Evolutionary conservation across 176 grass and related monocot species (phyloP).

Genomic region (Raddia guianensis): DNA sequence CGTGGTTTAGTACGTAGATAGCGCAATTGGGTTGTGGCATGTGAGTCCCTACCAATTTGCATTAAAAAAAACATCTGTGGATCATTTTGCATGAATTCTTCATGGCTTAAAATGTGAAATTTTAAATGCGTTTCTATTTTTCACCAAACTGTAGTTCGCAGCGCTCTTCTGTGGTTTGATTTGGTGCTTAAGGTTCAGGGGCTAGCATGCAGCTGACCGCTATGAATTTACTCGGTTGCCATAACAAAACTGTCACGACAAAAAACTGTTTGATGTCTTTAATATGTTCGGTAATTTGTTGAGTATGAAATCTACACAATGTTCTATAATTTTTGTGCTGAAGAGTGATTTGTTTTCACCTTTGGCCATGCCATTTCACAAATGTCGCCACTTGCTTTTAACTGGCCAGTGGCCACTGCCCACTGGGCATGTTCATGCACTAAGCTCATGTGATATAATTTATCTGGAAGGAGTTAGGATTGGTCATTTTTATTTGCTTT

Average conservation of each 20-base stretch:
- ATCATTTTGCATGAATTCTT: not conserved
- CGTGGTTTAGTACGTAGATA: not conserved
- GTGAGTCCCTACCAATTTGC: not conserved
- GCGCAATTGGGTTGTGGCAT: not conserved
- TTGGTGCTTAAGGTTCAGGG: not conserved
- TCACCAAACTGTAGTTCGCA: not conserved
- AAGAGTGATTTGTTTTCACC: not conserved
- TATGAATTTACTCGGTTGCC: not conserved
- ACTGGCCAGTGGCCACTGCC: not conserved
- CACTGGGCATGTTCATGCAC: not conserved
- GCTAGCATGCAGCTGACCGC: not conserved
- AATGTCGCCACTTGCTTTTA: not conserved
- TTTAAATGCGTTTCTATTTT: not conserved
- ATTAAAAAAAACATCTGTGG: not conserved
- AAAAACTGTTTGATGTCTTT: not conserved
- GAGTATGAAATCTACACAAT: not conserved
- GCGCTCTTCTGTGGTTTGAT: not conserved
- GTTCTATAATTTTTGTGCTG: not conserved
- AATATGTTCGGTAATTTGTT: slow-evolving; percentile 23
- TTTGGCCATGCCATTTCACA: not conserved
- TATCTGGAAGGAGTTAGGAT: not conserved
- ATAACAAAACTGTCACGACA: not conserved
- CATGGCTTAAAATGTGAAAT: not conserved
- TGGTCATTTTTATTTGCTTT: slow-evolving; percentile 8
- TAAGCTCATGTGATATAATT: not conserved